Evolutionary conservation across 2,329 filamentous ascomycete genomes (phyloP).

Genomic region (Ophiostoma australiae): DNA sequence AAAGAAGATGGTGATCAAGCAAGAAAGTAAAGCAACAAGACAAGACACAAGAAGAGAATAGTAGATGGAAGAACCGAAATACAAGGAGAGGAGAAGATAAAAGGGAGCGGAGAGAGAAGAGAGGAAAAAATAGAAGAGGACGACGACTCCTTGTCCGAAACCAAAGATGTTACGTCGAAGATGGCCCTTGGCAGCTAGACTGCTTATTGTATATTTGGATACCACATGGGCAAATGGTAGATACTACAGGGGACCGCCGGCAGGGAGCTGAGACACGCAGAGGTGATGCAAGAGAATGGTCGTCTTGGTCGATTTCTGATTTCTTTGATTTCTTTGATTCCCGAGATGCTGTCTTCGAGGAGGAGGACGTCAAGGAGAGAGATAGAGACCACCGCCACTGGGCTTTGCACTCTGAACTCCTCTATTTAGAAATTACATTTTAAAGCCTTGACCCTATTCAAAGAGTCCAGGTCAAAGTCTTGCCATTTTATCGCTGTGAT

Average conservation of each 20-base stretch:
- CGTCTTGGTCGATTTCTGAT: background rate
- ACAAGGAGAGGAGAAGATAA: background rate
- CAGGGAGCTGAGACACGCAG: conserved; percentile 7
- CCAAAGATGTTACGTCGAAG: conserved; percentile 23
- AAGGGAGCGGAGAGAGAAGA: background rate
- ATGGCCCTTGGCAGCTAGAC: background rate
- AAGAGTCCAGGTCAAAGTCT: background rate
- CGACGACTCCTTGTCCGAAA: conserved; percentile 19
- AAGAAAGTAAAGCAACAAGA: background rate
- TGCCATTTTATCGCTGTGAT: background rate
- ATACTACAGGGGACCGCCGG: background rate
- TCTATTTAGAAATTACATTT: background rate
- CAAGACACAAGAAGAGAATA: conserved; percentile 12
- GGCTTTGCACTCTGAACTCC: background rate
- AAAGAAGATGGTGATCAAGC: background rate
- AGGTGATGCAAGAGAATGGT: background rate
- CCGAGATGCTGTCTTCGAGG: background rate
- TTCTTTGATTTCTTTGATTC: background rate
- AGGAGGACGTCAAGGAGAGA: background rate
- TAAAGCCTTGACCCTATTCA: background rate
- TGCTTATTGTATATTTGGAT: background rate
- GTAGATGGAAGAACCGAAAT: background rate
- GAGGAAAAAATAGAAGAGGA: conserved; percentile 1
- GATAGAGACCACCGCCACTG: background rate
- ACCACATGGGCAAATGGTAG: conserved; percentile 6